These are phyloP conservation scores for Pseudogymnoascus sp. DNA, from an alignment of 2,329 filamentous ascomycete genomes.

Conservation along the genomic window DNA sequence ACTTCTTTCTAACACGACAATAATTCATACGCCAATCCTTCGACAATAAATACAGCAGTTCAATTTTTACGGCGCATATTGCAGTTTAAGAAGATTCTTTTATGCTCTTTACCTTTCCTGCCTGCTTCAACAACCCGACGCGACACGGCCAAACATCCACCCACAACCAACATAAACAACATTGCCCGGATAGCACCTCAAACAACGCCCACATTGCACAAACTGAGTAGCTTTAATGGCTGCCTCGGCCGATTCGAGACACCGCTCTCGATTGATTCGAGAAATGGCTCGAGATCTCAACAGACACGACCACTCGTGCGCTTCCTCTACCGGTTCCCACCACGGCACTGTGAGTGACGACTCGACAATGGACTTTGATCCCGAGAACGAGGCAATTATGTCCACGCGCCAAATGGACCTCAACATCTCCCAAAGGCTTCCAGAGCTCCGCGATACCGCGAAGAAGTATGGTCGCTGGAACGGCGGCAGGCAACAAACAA, in stretches of 20 bases:
- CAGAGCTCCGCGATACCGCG: slow-evolving; percentile 27
- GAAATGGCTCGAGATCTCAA: slow-evolving; percentile 20
- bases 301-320: slow-evolving; percentile 16
- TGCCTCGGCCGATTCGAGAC: slow-evolving; percentile 12
- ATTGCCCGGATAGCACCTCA: not conserved
- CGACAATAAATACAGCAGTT: not conserved
- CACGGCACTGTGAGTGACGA: slow-evolving; percentile 25
- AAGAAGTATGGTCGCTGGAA: slow-evolving; percentile 28
- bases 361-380: slow-evolving; percentile 21
- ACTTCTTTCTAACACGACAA: not conserved
- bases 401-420: slow-evolving; percentile 19
- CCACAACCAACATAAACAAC: slow-evolving; percentile 1
- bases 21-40: not conserved
- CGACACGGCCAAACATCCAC: not conserved
- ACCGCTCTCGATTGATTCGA: slow-evolving; percentile 16
- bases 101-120: not conserved
- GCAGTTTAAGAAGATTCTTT: slow-evolving; percentile 1
- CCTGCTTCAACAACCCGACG: slow-evolving; percentile 3
- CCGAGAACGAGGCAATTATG: slow-evolving; percentile 19
- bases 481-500: slow-evolving; percentile 30
- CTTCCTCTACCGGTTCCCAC: slow-evolving; percentile 24
- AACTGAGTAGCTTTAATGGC: slow-evolving; percentile 11
- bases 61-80: not conserved
- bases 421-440: slow-evolving; percentile 19
- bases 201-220: slow-evolving; percentile 1